Base-by-base conservation (phyloP, 2,329 filamentous ascomycete genomes). In the Penicillium brasilianum region DNA sequence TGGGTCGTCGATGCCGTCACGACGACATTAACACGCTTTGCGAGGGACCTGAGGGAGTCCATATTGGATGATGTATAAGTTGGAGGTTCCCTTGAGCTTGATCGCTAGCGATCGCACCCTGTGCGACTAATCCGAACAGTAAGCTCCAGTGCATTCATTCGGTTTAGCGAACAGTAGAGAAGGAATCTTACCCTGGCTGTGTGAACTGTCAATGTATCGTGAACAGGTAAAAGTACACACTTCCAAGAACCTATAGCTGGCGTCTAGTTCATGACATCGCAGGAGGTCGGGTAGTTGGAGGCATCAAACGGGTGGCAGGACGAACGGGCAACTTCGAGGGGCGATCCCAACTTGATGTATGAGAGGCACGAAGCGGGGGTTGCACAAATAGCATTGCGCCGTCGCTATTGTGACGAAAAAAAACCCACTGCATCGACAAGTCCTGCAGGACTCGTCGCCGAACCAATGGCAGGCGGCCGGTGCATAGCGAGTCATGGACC, bases 21-120 rank as follows among this genome's bases (percentile, higher is more conserved):
- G 6, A 84, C 83, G 63, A 88, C 83, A 70, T 84, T 81, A 61
- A 88, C 82, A 59, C 86, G 81, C 72, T 80, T 81, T 60, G 68
- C 72, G 60, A 82, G 64, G 43, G 74, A 72, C 58, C 63, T 41
- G 10, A 71, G 54, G 13, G 65, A 58, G 20, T 64, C 61, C 64
- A 61, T 62, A 60, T 66, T 68, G 58, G 39, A 57, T 63, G 9
- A 9, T n/a, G 34, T 36, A 37, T 52, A 10, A 4, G 20, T 39
- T 11, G n/a, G 18, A 10, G 32, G 7, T 18, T 52, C n/a, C 11
- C 22, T 37, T 20, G 20, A 52, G 22, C 36, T 28, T 22, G 49
- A 36, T 52, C 49, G 18, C 32, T 51, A 13, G 36, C 36, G 32
- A 34, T 52, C 36, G 18, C 32, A 52, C 34, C 39, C 37, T 55